phyloP scores from a whole-genome alignment of 306 rosid species.

The Adenanthera pavonina region DNA sequence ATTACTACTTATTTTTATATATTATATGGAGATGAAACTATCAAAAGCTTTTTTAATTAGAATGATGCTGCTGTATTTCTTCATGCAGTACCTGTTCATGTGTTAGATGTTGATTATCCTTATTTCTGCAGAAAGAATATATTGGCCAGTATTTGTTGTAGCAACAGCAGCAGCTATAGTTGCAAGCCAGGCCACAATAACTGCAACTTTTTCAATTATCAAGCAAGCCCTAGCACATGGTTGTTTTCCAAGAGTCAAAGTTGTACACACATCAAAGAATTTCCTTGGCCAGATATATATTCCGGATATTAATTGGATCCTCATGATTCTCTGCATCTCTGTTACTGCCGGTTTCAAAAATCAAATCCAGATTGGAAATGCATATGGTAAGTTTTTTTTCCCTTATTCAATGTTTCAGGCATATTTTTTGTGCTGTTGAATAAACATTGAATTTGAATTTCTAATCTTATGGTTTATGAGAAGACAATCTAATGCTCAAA shows the following conservation, averaged over 20 bases:
- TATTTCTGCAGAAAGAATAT: conserved; percentile 65
- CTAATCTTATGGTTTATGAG: conserved; percentile 17
- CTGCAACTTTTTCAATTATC: conserved; percentile 89
- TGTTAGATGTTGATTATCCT: conserved; percentile 40
- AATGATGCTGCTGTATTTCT: conserved; percentile 14
- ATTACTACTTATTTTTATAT: not conserved
- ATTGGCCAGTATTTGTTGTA: conserved; percentile 88
- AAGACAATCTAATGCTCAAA: conserved; percentile 15
- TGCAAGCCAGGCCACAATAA: conserved; percentile 93
- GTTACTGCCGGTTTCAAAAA: conserved; percentile 92
- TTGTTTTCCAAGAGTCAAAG: conserved; percentile 96
- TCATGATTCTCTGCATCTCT: conserved; percentile 91
- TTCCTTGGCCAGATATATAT: conserved; percentile 83
- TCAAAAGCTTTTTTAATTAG: conserved; percentile 4
- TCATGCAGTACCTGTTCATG: conserved; percentile 7
- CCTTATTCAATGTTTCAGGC: conserved; percentile 17
- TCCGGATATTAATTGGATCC: conserved; percentile 95
- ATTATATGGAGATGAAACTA: conserved; percentile 10
- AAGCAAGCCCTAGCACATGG: conserved; percentile 98
- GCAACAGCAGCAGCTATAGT: conserved; percentile 97
- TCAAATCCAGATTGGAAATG: conserved; percentile 94
- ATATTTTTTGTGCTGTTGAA: conserved; percentile 19
- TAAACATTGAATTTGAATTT: not conserved
- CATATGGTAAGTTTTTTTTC: conserved; percentile 66
- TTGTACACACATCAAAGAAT: conserved; percentile 81